These are phyloP conservation scores for Cubamyces lactineus DNA, from an alignment of 768 basidiomycete species.

Conservation along the genomic window DNA sequence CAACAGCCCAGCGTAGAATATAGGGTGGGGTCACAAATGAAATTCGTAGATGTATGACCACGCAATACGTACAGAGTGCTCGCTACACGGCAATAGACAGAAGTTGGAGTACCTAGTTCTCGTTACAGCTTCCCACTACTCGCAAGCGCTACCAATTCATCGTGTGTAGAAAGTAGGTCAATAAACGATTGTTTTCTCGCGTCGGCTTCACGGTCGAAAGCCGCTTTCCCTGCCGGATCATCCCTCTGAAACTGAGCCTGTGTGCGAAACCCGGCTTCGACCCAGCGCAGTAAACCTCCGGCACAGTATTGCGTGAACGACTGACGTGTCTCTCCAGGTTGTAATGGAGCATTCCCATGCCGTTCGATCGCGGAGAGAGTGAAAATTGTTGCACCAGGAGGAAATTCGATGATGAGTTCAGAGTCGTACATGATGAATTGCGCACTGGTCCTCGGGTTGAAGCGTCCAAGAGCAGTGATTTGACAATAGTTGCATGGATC, in stretches of 20 bases:
- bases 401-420: conserved; percentile 26
- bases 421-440: conserved; percentile 25
- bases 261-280: conserved; percentile 3
- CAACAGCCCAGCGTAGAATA: too few species aligned
- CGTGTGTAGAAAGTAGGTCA: too few species aligned
- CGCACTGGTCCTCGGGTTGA: conserved; percentile 23
- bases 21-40: too few species aligned
- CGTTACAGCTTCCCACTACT: too few species aligned
- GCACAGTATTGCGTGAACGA: conserved; percentile 20
- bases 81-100: too few species aligned
- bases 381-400: conserved; percentile 23
- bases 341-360: conserved; percentile 27
- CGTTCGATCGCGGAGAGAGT: conserved; percentile 24
- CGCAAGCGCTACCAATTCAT: too few species aligned
- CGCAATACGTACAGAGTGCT: too few species aligned
- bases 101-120: too few species aligned
- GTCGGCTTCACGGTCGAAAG: too few species aligned
- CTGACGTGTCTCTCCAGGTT: conserved; percentile 7
- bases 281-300: conserved; percentile 20
- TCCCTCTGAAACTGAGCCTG: neutral
- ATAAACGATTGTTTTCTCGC: too few species aligned
- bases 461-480: conserved; percentile 24
- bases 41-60: too few species aligned
- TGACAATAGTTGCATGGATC: conserved; percentile 17
- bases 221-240: neutral